Conservation (phyloP, 768 basidiomycete genomes). For the Auriscalpium orientale region DNA sequence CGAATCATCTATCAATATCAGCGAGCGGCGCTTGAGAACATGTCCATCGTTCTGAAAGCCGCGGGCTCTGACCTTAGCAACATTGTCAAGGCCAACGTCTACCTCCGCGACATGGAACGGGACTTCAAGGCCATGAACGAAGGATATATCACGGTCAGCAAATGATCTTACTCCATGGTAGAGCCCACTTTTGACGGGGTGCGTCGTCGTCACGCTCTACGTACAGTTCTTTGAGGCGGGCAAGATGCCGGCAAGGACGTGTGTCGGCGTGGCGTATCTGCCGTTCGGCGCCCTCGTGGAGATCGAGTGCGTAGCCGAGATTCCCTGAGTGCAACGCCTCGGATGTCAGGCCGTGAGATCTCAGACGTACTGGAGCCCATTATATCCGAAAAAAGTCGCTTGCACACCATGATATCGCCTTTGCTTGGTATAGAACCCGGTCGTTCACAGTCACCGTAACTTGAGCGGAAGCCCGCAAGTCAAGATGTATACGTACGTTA, state of each 20-base stretch:
- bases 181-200: neutral
- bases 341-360: no score
- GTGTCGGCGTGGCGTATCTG: slow-evolving; percentile 45
- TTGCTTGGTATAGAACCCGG: no score
- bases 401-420: no score
- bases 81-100: slow-evolving; percentile 35
- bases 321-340: neutral
- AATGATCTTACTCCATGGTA: neutral
- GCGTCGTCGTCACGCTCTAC: neutral
- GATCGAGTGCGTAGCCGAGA: slow-evolving; percentile 52
- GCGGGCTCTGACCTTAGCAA: slow-evolving; percentile 30
- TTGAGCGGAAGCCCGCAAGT: no score
- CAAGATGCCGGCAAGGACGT: slow-evolving; percentile 47
- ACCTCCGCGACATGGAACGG: slow-evolving; percentile 27
- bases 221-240: slow-evolving; percentile 39
- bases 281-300: slow-evolving; percentile 50
- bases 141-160: slow-evolving; percentile 26
- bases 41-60: slow-evolving; percentile 28
- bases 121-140: slow-evolving; percentile 34
- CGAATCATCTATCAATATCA: slow-evolving; percentile 6
- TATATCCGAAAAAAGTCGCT: no score
- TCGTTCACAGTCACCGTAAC: no score
- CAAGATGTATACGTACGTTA: no score
- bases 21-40: slow-evolving; percentile 31
- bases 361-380: no score